Evolutionary conservation across 176 grass and related monocot species (phyloP), one percentile per base, ranked within the genome.

Genomic region (Oryza coarctata): DNA sequence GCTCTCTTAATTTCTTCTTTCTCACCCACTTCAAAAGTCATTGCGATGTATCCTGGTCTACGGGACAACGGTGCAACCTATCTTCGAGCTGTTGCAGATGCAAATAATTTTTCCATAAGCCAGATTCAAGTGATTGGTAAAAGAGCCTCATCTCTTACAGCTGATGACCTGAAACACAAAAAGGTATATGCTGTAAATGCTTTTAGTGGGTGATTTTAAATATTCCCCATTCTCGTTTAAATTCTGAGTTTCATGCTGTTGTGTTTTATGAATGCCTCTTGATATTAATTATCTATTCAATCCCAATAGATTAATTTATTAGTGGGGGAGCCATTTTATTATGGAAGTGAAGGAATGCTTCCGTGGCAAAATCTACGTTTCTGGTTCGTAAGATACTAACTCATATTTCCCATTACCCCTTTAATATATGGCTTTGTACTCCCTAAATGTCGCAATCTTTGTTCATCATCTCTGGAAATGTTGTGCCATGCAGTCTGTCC

Each of bases 281-380:
- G 26, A 38, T 65, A 26, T 65, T 83, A 52, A 20, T 68, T 70
- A 85, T 79, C 23, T 31, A 74, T n/a, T 82, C 80, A 17, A 68
- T 77, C 39, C 87, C 62, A 26, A 17, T 72, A 98, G 95, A 74
- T 91, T 87, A 80, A 98, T 68, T 35, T 98, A 65, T 70, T 98
- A 15, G 84, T 94, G 38, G 92, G 83, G 27, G 95, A 94, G 66
- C 92, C 95, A 61, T 98, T 94, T 86, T 98, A 94, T 83, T 87
- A 81, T 68, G 95, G 92, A 78, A 86, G 84, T 86, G 95, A 98
- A 81, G 86, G 92, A 61, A 87, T 88, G 81, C 90, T 98, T 50
- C 95, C 92, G 6, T 98, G 92, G 92, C 95, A 98, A 83, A 98
- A 94, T 82, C 86, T 98, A 18, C 88, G 88, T 45, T 98, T 98